These are phyloP conservation scores for Pisolithus marmoratus DNA, from an alignment of 768 basidiomycete species.

Conservation along the genomic window DNA sequence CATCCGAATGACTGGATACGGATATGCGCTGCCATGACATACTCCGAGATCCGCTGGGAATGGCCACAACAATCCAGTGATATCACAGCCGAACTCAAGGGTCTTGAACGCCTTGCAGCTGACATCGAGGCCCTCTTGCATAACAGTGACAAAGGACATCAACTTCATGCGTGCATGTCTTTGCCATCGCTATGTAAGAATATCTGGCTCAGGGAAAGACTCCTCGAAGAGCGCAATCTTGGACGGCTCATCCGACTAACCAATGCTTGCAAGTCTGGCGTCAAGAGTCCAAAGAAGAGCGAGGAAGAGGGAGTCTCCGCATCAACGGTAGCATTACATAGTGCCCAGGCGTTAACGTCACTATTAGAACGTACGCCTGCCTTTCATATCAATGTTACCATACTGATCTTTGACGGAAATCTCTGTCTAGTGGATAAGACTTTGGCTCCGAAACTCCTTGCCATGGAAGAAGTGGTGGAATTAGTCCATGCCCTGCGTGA, in stretches of 20 bases:
- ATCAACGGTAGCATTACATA: slow-evolving; percentile 16
- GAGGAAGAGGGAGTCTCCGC: slow-evolving; percentile 10
- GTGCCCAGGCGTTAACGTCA: slow-evolving; percentile 21
- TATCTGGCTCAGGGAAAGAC: slow-evolving; percentile 2
- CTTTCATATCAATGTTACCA: not conserved
- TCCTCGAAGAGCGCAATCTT: slow-evolving; percentile 16
- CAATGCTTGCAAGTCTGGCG: slow-evolving; percentile 8
- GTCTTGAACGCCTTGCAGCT: not conserved
- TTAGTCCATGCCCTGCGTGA: slow-evolving; percentile 12
- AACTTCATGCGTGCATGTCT: slow-evolving; percentile 21
- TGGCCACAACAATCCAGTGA: slow-evolving; percentile 8
- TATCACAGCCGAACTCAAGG: not conserved
- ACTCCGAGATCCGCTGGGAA: slow-evolving; percentile 21
- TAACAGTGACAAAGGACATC: slow-evolving; percentile 1
- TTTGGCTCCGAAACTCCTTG: slow-evolving; percentile 11
- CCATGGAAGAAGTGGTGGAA: slow-evolving; percentile 13
- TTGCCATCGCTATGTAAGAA: slow-evolving; percentile 25
- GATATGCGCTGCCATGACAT: slow-evolving; percentile 20
- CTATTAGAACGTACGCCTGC: slow-evolving; percentile 17
- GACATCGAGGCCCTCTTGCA: slow-evolving; percentile 15
- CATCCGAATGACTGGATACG: slow-evolving; percentile 13
- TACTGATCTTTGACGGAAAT: not conserved
- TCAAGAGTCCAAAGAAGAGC: slow-evolving; percentile 1
- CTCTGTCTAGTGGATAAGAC: slow-evolving; percentile 8
- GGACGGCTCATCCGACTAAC: slow-evolving; percentile 10